A percentile compares a stretch with the other conserved stretches of the same genome.
These are phyloP conservation scores for Phytopythium sindhum DNA, from an alignment of 352 stramenopile species.

Conservation along the genomic window DNA sequence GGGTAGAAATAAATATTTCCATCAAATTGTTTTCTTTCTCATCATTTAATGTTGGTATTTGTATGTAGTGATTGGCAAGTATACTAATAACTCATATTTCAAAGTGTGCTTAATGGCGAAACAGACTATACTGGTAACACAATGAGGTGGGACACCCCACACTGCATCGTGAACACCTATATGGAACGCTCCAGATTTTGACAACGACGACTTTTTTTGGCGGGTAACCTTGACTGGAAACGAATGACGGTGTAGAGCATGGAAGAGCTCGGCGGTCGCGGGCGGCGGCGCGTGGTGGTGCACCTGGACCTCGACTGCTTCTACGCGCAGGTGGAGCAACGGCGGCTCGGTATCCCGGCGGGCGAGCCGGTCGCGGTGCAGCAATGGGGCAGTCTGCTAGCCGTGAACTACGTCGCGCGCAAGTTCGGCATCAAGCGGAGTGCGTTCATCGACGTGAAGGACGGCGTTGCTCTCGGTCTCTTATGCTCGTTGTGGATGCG, in stretches of 20 bases:
- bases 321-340: conserved; percentile 84
- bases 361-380: conserved; percentile 72
- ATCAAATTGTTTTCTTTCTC: no score
- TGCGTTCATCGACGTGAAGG: conserved; percentile 7
- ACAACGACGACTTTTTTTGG: not conserved
- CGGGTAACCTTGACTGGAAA: not conserved
- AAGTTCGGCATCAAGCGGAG: conserved; percentile 66
- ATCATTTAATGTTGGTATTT: no score
- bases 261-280: not conserved
- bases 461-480: not conserved
- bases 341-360: conserved; percentile 59
- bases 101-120: no score
- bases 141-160: no score
- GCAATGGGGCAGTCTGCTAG: conserved; percentile 81
- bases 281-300: conserved; percentile 55
- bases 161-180: not conserved
- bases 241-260: not conserved
- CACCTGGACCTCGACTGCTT: conserved; percentile 88
- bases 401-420: conserved; percentile 81
- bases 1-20: no score
- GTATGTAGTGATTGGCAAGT: no score
- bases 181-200: not conserved
- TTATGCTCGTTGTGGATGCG: not conserved
- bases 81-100: no score
- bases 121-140: no score